Conservation (phyloP, 176 grass and related monocot species). For the Lolium multiflorum region DNA sequence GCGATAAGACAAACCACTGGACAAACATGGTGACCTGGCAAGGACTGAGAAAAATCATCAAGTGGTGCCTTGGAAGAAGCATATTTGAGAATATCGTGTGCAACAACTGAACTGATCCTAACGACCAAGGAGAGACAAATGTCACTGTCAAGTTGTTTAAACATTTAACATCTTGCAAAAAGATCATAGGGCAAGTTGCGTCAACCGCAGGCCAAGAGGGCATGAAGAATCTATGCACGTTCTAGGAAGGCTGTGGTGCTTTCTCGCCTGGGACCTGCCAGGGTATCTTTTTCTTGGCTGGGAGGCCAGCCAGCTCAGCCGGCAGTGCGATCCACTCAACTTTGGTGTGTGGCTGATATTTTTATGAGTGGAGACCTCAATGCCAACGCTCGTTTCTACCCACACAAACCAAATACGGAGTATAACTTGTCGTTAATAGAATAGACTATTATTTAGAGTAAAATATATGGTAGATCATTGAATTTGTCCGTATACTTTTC, state of each 20-base stretch:
- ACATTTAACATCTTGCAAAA: background rate
- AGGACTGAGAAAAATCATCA: too few species aligned
- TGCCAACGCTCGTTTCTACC: too few species aligned
- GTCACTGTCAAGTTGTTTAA: background rate
- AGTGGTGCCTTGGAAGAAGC: too few species aligned
- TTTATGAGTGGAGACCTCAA: too few species aligned
- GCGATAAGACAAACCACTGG: too few species aligned
- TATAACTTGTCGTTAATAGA: too few species aligned
- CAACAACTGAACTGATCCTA: background rate
- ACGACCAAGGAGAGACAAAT: background rate
- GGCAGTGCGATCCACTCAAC: background rate
- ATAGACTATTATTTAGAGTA: too few species aligned
- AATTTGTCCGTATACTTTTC: too few species aligned
- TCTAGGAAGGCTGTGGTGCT: background rate
- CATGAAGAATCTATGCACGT: background rate
- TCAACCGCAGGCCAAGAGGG: background rate
- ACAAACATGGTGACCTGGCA: too few species aligned
- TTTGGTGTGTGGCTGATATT: background rate
- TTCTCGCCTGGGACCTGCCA: background rate
- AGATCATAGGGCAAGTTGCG: background rate
- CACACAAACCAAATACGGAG: too few species aligned
- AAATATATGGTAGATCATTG: too few species aligned
- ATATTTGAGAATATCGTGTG: too few species aligned
- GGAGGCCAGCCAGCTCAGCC: background rate
- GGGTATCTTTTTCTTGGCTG: constrained; percentile 21